Percentiles rank a stretch among this genome's conserved stretches.
phyloP scores from a whole-genome alignment of 805 yeast species.

The Ogataea paraovalis region DNA sequence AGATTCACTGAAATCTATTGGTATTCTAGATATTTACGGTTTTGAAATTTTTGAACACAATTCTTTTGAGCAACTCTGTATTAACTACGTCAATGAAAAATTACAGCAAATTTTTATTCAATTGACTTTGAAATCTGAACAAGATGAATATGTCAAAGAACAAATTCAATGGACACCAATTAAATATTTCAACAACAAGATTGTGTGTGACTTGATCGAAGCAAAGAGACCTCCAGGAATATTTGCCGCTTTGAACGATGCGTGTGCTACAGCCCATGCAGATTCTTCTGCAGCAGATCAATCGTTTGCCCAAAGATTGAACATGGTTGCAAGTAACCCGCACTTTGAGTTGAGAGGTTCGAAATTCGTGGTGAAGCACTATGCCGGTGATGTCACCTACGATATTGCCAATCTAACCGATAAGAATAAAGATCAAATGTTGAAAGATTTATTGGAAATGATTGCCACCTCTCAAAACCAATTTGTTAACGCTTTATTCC shows the following conservation, averaged over 20 bases:
- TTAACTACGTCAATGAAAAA: conserved; percentile 93
- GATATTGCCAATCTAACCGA: conserved; percentile 90
- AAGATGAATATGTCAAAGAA: conserved; percentile 94
- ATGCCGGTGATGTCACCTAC: conserved; percentile 97
- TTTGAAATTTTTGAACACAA: conserved; percentile 94
- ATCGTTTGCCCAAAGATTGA: conserved; percentile 87
- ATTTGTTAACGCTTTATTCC: conserved; percentile 60
- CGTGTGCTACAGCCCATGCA: conserved; percentile 97
- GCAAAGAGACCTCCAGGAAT: conserved; percentile 93
- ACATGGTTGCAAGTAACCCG: conserved; percentile 74
- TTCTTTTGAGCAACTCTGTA: conserved; percentile 92
- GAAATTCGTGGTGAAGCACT: conserved; percentile 89
- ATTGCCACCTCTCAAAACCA: conserved; percentile 65
- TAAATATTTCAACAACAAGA: conserved; percentile 90
- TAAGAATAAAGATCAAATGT: conserved; percentile 91
- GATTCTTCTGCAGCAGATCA: conserved; percentile 96
- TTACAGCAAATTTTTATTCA: conserved; percentile 95
- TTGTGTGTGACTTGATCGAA: conserved; percentile 95
- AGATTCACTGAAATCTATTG: conserved; percentile 57
- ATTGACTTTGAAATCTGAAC: conserved; percentile 92
- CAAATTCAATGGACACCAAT: conserved; percentile 97
- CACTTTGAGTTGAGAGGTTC: conserved; percentile 86
- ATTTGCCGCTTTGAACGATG: conserved; percentile 94
- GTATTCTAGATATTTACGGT: conserved; percentile 93
- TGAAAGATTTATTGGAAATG: conserved; percentile 81